Base-by-base conservation (phyloP, 306 rosid genomes). In the Rosa lucieae region DNA sequence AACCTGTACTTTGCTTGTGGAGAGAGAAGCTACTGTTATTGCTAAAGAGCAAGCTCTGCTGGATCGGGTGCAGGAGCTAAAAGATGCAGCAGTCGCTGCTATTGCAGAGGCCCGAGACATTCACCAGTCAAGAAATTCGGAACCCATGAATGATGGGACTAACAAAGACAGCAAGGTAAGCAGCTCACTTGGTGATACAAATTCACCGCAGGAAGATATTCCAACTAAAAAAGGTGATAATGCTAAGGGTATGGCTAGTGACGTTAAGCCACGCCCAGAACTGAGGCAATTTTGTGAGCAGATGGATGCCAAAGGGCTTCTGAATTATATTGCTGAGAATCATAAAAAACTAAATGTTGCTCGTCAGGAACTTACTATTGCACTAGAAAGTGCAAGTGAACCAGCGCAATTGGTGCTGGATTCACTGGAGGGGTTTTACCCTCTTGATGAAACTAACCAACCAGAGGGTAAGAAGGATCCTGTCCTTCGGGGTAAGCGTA, bases 351-450 rank as follows among this genome's bases (percentile, higher is more conserved):
- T 80, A 66, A 72, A 87, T 79, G 82, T 80, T 76, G 70, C 79
- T 72, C 85, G 82, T 61, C 90, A 87, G 85, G 95, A 86, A 82
- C 88, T 92, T 80, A 82, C 89, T 79, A 76, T 87, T 89, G 97
- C 97, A 78, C 88, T 92, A 77, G 86, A 85, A 87, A 77, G 83
- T 84, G 92, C 94, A 79, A 77, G 85, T 79, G 89, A 86, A 53
- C 90, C 92, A 29, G 92, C 89, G 74, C 80, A 62, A 43, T 73
- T 92, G 86, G 97, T 90, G 94, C 95, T 92, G 89, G 90, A 83
- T 89, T 90, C 89, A 77, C 86, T 92, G 78, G 92, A 80, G 92
- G 93, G 92, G 88, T 89, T 92, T 87, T 90, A 90, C 89, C 95
- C 94, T 88, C 69, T 88, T 77, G 80, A 65, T 83, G 89, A 87